These are phyloP conservation scores for Lenzites betulinus DNA, from an alignment of 768 basidiomycete species.

Conservation along the genomic window DNA sequence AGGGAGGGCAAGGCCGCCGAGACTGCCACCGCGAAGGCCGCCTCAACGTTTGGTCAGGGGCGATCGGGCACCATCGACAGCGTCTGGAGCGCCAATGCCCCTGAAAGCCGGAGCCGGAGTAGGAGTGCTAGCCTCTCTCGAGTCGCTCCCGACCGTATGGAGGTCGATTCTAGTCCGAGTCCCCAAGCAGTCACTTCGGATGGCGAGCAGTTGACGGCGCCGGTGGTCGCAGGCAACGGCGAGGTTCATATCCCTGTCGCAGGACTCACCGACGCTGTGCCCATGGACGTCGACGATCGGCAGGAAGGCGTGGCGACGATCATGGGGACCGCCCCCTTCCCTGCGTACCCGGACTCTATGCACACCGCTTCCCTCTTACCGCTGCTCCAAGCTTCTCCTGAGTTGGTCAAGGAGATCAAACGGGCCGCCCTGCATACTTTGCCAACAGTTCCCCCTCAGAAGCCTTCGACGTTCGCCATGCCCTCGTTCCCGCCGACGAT, in stretches of 20 bases:
- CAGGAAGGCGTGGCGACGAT: not conserved
- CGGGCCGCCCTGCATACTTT: constrained; percentile 17
- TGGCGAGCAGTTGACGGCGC: constrained; percentile 21
- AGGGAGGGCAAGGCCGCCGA: constrained; percentile 27
- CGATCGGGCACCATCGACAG: constrained; percentile 7
- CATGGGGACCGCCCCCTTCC: not conserved
- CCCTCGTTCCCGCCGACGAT: not conserved
- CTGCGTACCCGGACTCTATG: not conserved
- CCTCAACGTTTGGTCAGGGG: constrained; percentile 4
- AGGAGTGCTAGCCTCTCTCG: constrained; percentile 21
- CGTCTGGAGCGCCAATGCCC: constrained; percentile 25
- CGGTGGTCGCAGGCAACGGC: constrained; percentile 18
- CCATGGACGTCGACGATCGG: constrained; percentile 33
- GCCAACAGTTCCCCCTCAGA: constrained; percentile 1
- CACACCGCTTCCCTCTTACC: not conserved
- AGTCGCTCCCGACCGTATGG: constrained; percentile 21
- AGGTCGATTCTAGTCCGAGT: constrained; percentile 20
- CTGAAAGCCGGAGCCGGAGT: constrained; percentile 7
- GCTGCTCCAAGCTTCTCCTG: constrained; percentile 23
- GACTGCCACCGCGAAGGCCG: constrained; percentile 12
- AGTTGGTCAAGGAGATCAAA: constrained; percentile 27
- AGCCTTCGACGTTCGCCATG: not conserved
- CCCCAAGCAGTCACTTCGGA: not conserved
- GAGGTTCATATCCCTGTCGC: constrained; percentile 29
- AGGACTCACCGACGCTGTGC: constrained; percentile 23